Percentiles rank a stretch among this genome's conserved stretches.
phyloP scores from a whole-genome alignment of 2,329 filamentous ascomycete genomes.

The Cercospora sesami region DNA sequence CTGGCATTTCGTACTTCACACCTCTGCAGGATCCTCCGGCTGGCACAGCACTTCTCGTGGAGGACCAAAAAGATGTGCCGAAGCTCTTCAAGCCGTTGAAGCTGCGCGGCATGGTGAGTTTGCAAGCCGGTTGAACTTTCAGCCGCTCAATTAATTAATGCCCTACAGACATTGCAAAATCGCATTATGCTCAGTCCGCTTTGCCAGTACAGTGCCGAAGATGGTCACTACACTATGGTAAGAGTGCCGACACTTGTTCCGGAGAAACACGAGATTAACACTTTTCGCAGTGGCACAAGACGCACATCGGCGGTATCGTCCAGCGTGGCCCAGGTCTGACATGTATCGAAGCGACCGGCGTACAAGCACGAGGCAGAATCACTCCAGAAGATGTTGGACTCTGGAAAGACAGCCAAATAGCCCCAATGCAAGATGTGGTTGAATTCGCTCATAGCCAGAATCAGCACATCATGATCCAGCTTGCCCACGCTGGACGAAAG shows the following conservation, averaged over 20 bases:
- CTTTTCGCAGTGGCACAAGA: constrained; percentile 64
- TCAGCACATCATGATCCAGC: constrained; percentile 75
- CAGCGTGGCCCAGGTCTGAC: constrained; percentile 72
- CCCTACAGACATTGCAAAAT: constrained; percentile 24
- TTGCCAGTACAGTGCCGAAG: constrained; percentile 66
- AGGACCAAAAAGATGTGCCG: constrained; percentile 53
- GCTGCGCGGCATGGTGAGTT: constrained; percentile 51
- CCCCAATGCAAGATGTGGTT: constrained; percentile 66
- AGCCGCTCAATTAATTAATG: too few relatives aligned
- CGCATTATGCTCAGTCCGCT: constrained; percentile 64
- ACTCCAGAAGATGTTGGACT: constrained; percentile 76
- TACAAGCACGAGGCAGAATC: constrained; percentile 76
- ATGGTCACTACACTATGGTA: constrained; percentile 69
- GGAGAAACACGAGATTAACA: neutral
- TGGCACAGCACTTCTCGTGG: constrained; percentile 49
- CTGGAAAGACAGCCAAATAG: constrained; percentile 82
- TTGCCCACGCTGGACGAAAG: constrained; percentile 74
- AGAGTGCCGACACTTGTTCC: neutral
- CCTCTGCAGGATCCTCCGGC: constrained; percentile 49
- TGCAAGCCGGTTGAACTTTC: neutral
- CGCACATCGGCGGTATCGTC: constrained; percentile 71
- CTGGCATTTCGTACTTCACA: constrained; percentile 52
- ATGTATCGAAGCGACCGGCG: constrained; percentile 76
- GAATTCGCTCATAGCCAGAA: constrained; percentile 79
- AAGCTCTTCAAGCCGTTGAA: constrained; percentile 62